Conservation (phyloP, 352 stramenopile genomes). For the Phytophthora ramorum region DNA sequence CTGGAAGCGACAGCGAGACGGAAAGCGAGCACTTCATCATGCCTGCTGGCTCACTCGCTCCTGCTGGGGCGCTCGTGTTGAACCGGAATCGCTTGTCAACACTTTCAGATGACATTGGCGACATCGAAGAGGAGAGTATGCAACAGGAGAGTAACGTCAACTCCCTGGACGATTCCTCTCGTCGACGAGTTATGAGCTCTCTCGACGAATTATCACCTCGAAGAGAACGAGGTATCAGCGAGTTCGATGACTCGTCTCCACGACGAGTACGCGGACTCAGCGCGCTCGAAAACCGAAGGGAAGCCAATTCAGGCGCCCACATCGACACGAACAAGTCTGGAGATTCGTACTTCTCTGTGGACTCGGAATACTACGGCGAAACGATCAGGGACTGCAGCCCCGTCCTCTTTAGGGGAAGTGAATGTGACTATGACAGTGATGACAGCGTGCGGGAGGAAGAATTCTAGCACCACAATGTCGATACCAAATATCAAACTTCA, state of each 20-base stretch:
- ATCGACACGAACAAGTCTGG: slow-evolving; percentile 24
- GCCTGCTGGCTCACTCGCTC: not conserved
- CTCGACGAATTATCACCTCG: slow-evolving; percentile 6
- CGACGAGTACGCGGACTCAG: slow-evolving; percentile 32
- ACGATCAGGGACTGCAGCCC: slow-evolving; percentile 35
- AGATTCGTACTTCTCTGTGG: slow-evolving; percentile 30
- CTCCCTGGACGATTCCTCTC: slow-evolving; percentile 28
- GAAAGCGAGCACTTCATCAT: slow-evolving; percentile 22
- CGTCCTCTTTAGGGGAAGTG: slow-evolving; percentile 21
- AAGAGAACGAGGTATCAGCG: slow-evolving; percentile 24
- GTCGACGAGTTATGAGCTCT: slow-evolving; percentile 18
- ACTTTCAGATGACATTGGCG: slow-evolving; percentile 23
- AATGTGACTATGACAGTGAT: slow-evolving; percentile 25
- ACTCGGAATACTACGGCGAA: slow-evolving; percentile 37
- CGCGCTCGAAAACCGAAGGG: slow-evolving; percentile 21
- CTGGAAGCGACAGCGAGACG: slow-evolving; percentile 35
- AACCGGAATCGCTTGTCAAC: slow-evolving; percentile 21
- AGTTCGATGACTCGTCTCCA: slow-evolving; percentile 29
- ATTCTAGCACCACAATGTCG: slow-evolving; percentile 25
- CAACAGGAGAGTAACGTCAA: slow-evolving; percentile 8
- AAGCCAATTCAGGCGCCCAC: slow-evolving; percentile 11
- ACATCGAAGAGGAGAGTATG: slow-evolving; percentile 13
- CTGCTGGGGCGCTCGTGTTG: not conserved
- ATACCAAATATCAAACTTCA: slow-evolving; percentile 1
- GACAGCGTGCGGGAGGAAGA: slow-evolving; percentile 30